These are phyloP conservation scores for Diplodia scrobiculata DNA, from an alignment of 2,329 filamentous ascomycete genomes.

Conservation along the genomic window DNA sequence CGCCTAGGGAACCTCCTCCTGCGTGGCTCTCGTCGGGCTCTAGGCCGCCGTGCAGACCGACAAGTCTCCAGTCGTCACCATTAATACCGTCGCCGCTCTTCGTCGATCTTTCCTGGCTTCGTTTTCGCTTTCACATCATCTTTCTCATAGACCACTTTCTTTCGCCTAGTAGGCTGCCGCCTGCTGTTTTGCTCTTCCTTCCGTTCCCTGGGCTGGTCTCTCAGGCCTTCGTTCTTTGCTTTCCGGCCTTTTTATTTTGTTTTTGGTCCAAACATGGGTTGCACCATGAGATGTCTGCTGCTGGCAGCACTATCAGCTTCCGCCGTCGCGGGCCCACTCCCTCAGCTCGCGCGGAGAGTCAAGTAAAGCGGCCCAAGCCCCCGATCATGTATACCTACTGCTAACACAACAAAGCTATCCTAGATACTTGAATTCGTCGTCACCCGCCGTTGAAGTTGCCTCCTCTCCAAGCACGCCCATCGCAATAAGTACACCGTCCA, in stretches of 20 bases:
- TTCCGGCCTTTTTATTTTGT: conserved; percentile 35
- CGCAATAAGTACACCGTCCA: conserved; percentile 6
- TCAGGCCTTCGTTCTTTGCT: conserved; percentile 34
- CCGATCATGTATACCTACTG: neutral
- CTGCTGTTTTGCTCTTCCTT: conserved; percentile 32
- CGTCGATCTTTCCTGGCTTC: conserved; percentile 25
- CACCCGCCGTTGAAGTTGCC: neutral
- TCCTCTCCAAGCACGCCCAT: conserved; percentile 22
- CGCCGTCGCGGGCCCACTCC: conserved; percentile 42
- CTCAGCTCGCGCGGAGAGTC: conserved; percentile 36
- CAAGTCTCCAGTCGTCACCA: conserved; percentile 34
- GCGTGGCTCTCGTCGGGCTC: conserved; percentile 27
- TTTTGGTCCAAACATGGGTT: conserved; percentile 33
- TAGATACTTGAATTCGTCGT: conserved; percentile 38
- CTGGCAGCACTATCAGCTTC: conserved; percentile 42
- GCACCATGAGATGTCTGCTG: conserved; percentile 37
- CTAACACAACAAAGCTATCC: conserved; percentile 33
- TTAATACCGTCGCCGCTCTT: conserved; percentile 33
- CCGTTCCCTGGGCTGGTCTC: conserved; percentile 31
- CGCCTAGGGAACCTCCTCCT: conserved; percentile 34
- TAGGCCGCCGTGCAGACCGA: conserved; percentile 12
- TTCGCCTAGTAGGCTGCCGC: neutral
- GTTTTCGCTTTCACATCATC: conserved; percentile 42
- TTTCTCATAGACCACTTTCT: conserved; percentile 31
- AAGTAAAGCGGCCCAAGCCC: conserved; percentile 35